Conservation (phyloP, 164 flowering plant species). For the Liriodendron chinense region DNA sequence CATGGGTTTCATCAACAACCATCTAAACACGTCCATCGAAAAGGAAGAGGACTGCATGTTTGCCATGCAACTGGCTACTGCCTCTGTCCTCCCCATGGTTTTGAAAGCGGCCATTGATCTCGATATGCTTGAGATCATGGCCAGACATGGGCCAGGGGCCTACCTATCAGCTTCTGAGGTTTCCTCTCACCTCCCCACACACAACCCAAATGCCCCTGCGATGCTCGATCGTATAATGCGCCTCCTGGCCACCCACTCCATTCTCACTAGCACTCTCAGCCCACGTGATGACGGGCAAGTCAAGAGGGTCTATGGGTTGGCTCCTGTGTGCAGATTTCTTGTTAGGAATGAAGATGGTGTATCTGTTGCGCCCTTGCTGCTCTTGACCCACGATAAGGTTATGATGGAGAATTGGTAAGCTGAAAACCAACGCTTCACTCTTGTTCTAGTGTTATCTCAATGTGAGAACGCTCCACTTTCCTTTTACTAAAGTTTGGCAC, state of each 20-base stretch:
- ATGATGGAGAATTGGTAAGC: conserved; percentile 91
- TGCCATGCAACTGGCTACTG: conserved; percentile 64
- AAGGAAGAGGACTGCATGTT: conserved; percentile 50
- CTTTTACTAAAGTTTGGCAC: too few species aligned
- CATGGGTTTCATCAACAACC: conserved; percentile 1
- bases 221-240: conserved; percentile 81
- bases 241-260: conserved; percentile 58
- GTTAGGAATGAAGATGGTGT: conserved; percentile 70
- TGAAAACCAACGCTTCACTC: too few species aligned
- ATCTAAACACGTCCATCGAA: conserved; percentile 16
- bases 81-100: conserved; percentile 72
- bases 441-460: too few species aligned
- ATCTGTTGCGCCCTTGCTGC: conserved; percentile 55
- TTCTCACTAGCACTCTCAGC: conserved; percentile 44
- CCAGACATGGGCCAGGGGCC: conserved; percentile 50
- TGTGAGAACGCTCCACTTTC: too few species aligned
- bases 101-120: conserved; percentile 69
- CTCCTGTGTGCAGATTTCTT: conserved; percentile 71
- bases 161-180: conserved; percentile 50
- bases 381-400: conserved; percentile 85
- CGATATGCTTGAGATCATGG: conserved; percentile 65
- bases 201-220: conserved; percentile 56
- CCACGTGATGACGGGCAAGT: conserved; percentile 38
- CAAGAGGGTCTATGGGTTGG: conserved; percentile 69
- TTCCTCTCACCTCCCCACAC: conserved; percentile 57